Conservation (phyloP, 148 eudicot species). For the Dysphania ambrosioides region DNA sequence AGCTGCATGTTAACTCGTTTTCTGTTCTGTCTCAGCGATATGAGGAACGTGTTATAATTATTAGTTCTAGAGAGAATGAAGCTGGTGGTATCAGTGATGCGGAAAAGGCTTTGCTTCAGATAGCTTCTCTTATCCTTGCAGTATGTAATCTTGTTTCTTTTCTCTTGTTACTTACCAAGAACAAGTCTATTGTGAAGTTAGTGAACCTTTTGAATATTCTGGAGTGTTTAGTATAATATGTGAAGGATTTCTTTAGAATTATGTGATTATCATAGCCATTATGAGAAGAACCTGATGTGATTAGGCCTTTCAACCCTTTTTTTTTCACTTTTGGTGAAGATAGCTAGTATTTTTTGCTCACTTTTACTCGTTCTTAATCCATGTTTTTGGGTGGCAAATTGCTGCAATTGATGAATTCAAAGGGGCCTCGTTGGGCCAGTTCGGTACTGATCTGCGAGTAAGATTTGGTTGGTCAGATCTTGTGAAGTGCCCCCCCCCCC, state of each 20-base stretch:
- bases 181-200: not conserved
- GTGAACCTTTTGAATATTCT: not conserved
- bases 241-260: not conserved
- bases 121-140: conserved; percentile 70
- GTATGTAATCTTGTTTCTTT: conserved; percentile 29
- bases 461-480: not conserved
- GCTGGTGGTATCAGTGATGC: conserved; percentile 65
- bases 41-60: conserved; percentile 87
- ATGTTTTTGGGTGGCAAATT: not conserved
- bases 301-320: not conserved
- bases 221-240: not conserved
- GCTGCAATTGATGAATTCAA: not conserved
- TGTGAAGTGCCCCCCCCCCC: too few species aligned
- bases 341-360: not conserved
- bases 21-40: conserved; percentile 51
- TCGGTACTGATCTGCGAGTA: not conserved
- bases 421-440: too few species aligned
- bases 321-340: not conserved
- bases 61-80: conserved; percentile 72
- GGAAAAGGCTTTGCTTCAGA: conserved; percentile 77
- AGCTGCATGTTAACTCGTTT: not conserved
- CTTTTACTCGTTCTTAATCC: not conserved
- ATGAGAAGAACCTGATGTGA: not conserved
- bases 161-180: not conserved
- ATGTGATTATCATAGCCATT: not conserved